Conservation (phyloP, 2,329 filamentous ascomycete species). For the Beauveria medogensis region DNA sequence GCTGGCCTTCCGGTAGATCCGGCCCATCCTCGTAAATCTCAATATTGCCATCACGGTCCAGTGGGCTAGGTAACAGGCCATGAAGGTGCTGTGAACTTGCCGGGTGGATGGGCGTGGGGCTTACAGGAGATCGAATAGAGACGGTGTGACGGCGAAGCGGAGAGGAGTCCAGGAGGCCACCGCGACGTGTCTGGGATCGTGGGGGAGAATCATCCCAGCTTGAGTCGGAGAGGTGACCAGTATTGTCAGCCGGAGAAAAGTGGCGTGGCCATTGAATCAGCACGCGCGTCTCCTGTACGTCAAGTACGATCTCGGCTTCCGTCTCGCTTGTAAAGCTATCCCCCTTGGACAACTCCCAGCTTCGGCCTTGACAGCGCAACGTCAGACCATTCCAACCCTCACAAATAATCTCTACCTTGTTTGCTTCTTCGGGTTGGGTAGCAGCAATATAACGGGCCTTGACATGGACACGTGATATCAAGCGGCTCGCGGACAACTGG, state of each 20-base stretch:
- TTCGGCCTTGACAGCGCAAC: conserved; percentile 81
- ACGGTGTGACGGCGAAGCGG: conserved; percentile 42
- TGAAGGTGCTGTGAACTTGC: conserved; percentile 38
- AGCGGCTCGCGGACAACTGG: conserved; percentile 83
- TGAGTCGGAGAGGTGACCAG: conserved; percentile 54
- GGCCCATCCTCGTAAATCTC: conserved; percentile 67
- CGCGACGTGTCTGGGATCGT: conserved; percentile 23
- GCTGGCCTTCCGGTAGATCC: conserved; percentile 28
- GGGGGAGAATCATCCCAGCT: conserved; percentile 60
- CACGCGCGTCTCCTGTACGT: conserved; percentile 88
- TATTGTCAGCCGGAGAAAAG: conserved; percentile 27
- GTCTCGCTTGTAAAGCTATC: conserved; percentile 88
- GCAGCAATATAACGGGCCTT: conserved; percentile 75
- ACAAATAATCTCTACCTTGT: conserved; percentile 81
- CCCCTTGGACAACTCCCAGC: conserved; percentile 78
- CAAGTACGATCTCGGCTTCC: conserved; percentile 85
- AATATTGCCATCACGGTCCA: conserved; percentile 38
- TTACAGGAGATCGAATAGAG: conserved; percentile 67
- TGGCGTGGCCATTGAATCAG: conserved; percentile 77
- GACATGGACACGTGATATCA: conserved; percentile 90
- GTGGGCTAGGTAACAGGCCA: conserved; percentile 31
- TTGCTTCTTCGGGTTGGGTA: conserved; percentile 57
- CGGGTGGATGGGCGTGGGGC: conserved; percentile 45
- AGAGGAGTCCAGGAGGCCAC: conserved; percentile 48
- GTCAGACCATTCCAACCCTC: conserved; percentile 94